Evolutionary conservation across 768 basidiomycete species (phyloP), one percentile per base, ranked within the genome.

Genomic region (Mycena epipterygia): DNA sequence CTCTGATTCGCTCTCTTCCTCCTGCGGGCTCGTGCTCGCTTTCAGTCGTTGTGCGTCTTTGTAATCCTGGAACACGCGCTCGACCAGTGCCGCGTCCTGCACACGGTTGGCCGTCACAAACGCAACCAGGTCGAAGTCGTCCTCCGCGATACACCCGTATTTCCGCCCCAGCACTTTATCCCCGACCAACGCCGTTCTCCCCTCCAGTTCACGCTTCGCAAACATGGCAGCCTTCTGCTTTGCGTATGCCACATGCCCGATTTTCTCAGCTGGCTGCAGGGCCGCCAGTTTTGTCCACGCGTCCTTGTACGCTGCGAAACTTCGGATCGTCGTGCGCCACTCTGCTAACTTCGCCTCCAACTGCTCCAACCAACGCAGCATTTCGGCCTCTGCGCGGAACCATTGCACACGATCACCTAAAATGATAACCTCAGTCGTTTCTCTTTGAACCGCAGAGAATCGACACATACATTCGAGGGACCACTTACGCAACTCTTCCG

Each of bases 351-450:
- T 49, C 8, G 25, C n/a, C 33, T 66, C 64, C 1, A 48, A 39
- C 21, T 55, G 42, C 19, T 66, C 64, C 21, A 37, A 23, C 64
- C 52, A 53, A 21, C 55, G 41, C 17, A n/a, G 25, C 56, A 58
- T 66, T 17, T 66, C 64, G 7, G 64, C 64, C n/a, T 66, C 64
- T 0, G 64, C 64, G 2, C 64, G 56, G 17, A 66, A 66, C 64
- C 63, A 64, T 13, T 64, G 63, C 4, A 64, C 23, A 8, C 41
- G 41, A 27, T 64, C 35, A 12, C 52, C 63, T 64, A 17, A 9
- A 44, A 37, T 6, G 6, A 5, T 5, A 44, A 17, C 16, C 9
- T 44, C 42, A 44, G 42, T 44, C 21, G 42, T 21, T 44, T 7
- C 42, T 17, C 13, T 44, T 17, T n/a, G n/a, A n/a, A n/a, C n/a